Base-by-base conservation (phyloP, 2,329 filamentous ascomycete species). In the Verruconis gallopava region DNA sequence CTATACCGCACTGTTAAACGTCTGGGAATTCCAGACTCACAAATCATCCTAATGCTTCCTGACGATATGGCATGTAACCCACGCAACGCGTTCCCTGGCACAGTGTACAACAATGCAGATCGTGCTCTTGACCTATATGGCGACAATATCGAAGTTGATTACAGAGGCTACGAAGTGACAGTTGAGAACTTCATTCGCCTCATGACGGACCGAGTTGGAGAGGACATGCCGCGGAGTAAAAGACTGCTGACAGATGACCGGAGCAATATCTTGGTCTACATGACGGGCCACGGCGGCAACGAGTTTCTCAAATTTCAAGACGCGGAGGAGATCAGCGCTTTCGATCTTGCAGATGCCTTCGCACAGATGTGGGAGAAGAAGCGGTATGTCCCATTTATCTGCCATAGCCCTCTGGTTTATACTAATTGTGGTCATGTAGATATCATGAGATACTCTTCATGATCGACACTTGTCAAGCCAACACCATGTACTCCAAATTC, bases 301-400 rank as follows among this genome's bases (percentile, higher is more conserved):
- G 88, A 95, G 64, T 98, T 98, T 53, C 65, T 98, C 45, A 98
- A 98, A 61, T 98, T 98, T 55, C 91, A 98, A 61, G 91, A 98
- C 53, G 85, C 86, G 4, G 91, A 98, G 61, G 91, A 98, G 64
- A 96, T 98, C 50, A 88, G 85, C 43, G 86, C 86, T 0, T 95
- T 93, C 59, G 91, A 98, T 64, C 68, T 98, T 44, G 91, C 93
- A 4, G 85, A 98, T 61, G 91, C 91, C 0, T 96, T 98, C 59
- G 86, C 93, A 63, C 89, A 98, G 68, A 98, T 98, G 91, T 95
- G 88, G 84, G 91, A 98, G 72, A 98, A 98, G 77, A 93, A 93
- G 68, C 80, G 91, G 69, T 79, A 60, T n/a, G 58, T 37, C n/a
- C 22, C 30, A 20, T 14, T 17, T 21, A 37, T 6, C 17, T 3